Evolutionary conservation across 176 grass and related monocot genomes (phyloP).

Genomic region (Oryza nivara): DNA sequence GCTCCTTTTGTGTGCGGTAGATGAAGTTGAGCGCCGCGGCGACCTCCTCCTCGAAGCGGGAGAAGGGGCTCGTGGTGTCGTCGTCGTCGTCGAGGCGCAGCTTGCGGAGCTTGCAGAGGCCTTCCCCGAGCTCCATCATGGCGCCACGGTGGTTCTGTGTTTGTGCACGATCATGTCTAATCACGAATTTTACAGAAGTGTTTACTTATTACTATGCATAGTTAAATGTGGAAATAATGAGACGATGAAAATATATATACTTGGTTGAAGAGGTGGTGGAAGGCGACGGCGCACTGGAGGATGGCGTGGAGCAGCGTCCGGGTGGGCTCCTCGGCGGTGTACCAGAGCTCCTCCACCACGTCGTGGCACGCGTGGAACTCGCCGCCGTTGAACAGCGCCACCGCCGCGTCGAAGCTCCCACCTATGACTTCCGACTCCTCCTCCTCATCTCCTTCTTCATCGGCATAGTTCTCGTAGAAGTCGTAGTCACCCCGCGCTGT

Average conservation of each 20-base stretch:
- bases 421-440: neutral
- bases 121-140: slow-evolving; percentile 94
- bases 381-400: slow-evolving; percentile 73
- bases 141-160: slow-evolving; percentile 74
- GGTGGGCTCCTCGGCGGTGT: slow-evolving; percentile 68
- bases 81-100: slow-evolving; percentile 47
- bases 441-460: neutral
- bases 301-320: slow-evolving; percentile 80
- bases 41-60: slow-evolving; percentile 68
- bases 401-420: slow-evolving; percentile 59
- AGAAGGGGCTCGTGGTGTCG: slow-evolving; percentile 39
- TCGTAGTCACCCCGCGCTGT: slow-evolving; percentile 39
- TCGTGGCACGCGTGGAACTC: slow-evolving; percentile 86
- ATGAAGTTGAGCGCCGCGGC: slow-evolving; percentile 72
- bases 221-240: too few species aligned
- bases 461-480: slow-evolving; percentile 9
- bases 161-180: too few species aligned
- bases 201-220: too few species aligned
- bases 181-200: too few species aligned
- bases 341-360: slow-evolving; percentile 91
- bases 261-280: slow-evolving; percentile 93
- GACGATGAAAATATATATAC: neutral
- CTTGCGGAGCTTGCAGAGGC: slow-evolving; percentile 85
- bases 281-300: slow-evolving; percentile 81
- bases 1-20: slow-evolving; percentile 91